Evolutionary conservation across 2,329 filamentous ascomycete species (phyloP), one percentile per base, ranked within the genome.

Genomic region (Cladophialophora psammophila): DNA sequence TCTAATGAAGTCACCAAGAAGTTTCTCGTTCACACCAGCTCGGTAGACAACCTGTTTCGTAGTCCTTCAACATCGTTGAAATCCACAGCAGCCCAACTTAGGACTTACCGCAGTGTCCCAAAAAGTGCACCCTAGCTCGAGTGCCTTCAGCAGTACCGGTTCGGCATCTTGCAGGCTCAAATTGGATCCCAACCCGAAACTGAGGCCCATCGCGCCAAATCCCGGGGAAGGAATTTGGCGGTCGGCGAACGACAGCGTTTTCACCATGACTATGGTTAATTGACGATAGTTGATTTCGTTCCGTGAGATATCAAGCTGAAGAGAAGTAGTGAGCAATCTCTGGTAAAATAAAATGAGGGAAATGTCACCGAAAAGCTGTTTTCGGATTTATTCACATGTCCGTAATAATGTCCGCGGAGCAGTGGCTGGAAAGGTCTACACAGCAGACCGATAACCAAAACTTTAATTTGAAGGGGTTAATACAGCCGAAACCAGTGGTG

Each of bases 201-300:
- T 83, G 12, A 84, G 71, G 7, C 83, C 83, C 82, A 85, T 85
- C 10, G 82, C 81, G 20, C 83, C 83, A 64, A 85, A 84, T 60
- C 82, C 82, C 1, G 82, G 82, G 5, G 71, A 69, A 3, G 80
- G 76, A 15, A 83, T 80, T 42, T 80, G 66, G 36, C 78, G 73
- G 60, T 78, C 72, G 26, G 70, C 73, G 58, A 83, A 83, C 2
- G 76, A 76, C 55, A 83, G 71, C 67, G 79, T 79, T 60, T 80
- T 78, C 67, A 79, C 80, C 80, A 82, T 78, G 35, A 3, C 26
- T 26, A 26, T 26, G 26, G 3, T 3, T 26, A 2, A 2, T 26
- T 26, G 26, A 26, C 26, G 26, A 26, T 26, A 3, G 26, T 26
- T 26, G 26, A 26, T 26, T 26, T 26, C 26, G 26, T 26, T 26